Evolutionary conservation across 192 early-diverging fungal species (phyloP).

Genomic region (Thamnidium elegans): DNA sequence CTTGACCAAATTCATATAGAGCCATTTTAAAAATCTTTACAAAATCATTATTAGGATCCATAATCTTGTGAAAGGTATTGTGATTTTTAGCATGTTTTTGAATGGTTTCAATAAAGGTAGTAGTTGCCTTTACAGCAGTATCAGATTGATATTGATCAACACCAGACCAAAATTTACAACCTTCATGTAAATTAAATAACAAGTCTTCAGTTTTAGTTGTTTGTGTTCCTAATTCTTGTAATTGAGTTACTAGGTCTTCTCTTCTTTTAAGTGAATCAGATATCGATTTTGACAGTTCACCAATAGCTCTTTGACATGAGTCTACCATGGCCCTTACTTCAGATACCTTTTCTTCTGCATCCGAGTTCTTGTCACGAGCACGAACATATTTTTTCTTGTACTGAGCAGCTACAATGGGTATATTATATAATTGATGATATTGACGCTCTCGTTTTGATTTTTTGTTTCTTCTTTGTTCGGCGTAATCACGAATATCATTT

Average conservation of each 20-base stretch:
- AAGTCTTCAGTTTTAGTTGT: not conserved
- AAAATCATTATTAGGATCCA: conserved; percentile 12
- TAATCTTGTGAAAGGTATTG: not conserved
- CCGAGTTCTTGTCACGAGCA: conserved; percentile 25
- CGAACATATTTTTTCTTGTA: conserved; percentile 29
- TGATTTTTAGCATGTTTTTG: not conserved
- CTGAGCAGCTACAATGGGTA: conserved; percentile 20
- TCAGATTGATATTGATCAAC: conserved; percentile 14
- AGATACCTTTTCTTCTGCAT: conserved; percentile 25
- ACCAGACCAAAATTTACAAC: conserved; percentile 9
- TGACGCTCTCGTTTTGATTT: conserved; percentile 24
- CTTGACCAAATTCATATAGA: conserved; percentile 17
- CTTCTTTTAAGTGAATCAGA: conserved; percentile 1
- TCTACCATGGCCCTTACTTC: conserved; percentile 15
- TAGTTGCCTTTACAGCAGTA: not conserved
- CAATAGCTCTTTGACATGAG: conserved; percentile 11
- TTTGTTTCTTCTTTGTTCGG: conserved; percentile 21
- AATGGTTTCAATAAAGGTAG: not conserved
- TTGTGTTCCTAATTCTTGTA: not conserved
- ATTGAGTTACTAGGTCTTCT: conserved; percentile 3
- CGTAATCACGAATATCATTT: conserved; percentile 17
- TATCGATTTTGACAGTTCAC: not conserved
- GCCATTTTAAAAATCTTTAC: conserved; percentile 10
- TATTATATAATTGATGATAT: conserved; percentile 26
- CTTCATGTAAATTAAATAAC: conserved; percentile 7